Percentiles rank a stretch among this genome's conserved stretches.
phyloP scores from a whole-genome alignment of 1,139 yeast species.

The Sugiyamaella japonica region DNA sequence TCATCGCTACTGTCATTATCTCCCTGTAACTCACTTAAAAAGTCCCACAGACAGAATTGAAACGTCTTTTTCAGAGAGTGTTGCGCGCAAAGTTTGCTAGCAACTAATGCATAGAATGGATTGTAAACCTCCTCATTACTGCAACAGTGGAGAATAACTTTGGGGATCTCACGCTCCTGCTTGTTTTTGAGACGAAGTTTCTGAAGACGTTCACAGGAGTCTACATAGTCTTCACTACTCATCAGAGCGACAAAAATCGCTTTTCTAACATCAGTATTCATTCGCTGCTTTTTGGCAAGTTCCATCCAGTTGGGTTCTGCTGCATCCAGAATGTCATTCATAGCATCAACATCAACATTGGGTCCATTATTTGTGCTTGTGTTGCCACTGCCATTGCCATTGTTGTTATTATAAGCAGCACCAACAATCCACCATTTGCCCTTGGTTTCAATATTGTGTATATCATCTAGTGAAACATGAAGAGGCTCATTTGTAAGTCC shows the following conservation, averaged over 20 bases:
- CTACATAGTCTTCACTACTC: constrained; percentile 92
- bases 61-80: constrained; percentile 73
- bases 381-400: neutral
- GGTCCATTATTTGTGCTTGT: neutral
- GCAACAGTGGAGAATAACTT: constrained; percentile 81
- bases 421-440: constrained; percentile 99
- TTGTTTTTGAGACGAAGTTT: constrained; percentile 73
- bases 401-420: constrained; percentile 76
- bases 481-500: constrained; percentile 62
- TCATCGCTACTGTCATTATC: constrained; percentile 48
- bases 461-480: constrained; percentile 81
- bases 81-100: constrained; percentile 68
- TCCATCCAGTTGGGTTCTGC: constrained; percentile 88
- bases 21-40: constrained; percentile 67
- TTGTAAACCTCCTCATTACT: constrained; percentile 81
- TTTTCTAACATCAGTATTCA: constrained; percentile 93
- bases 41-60: constrained; percentile 90
- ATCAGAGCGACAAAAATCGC: constrained; percentile 91
- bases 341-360: constrained; percentile 36
- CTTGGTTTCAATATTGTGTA: constrained; percentile 65
- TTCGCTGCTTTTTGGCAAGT: constrained; percentile 79
- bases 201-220: constrained; percentile 79
- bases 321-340: constrained; percentile 59
- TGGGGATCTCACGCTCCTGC: constrained; percentile 88
- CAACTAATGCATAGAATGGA: constrained; percentile 85